phyloP scores from a whole-genome alignment of 148 eudicot genomes.

The Rhododendron vialii region DNA sequence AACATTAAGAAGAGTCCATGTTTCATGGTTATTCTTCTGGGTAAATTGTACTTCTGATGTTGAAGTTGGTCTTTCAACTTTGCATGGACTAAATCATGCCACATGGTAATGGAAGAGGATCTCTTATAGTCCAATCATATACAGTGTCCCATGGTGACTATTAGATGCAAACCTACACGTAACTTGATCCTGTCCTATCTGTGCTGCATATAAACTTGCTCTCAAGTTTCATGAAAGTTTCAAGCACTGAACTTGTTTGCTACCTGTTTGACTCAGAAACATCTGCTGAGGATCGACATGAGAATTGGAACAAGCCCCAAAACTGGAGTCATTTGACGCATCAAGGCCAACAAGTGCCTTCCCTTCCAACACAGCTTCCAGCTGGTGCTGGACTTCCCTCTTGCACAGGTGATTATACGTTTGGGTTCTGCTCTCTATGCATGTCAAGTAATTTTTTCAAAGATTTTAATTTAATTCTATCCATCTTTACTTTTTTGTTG shows the following conservation, averaged over 20 bases:
- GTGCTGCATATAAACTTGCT: not conserved
- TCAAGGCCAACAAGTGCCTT: conserved; percentile 28
- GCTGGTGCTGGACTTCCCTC: conserved; percentile 73
- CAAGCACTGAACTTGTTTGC: not conserved
- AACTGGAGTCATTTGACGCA: conserved; percentile 42
- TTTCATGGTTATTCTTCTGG: not conserved
- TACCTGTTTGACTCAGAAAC: conserved; percentile 35
- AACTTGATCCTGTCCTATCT: not conserved
- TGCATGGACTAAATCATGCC: not conserved
- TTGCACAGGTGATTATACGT: conserved; percentile 51
- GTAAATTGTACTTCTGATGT: not conserved
- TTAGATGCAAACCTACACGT: not conserved
- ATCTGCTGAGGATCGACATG: conserved; percentile 41
- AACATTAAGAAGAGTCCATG: not conserved
- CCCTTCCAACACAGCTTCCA: conserved; percentile 71
- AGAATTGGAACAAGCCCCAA: conserved; percentile 42
- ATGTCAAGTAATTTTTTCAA: not conserved
- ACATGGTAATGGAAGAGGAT: not conserved
- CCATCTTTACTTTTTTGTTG: not conserved
- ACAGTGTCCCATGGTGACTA: not conserved
- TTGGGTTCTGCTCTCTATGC: not conserved
- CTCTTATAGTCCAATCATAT: not conserved
- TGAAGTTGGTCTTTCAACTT: not conserved
- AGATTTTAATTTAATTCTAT: not conserved
- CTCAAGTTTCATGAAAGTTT: conserved; percentile 1